Percentiles rank a stretch among this genome's conserved stretches.
phyloP scores from a whole-genome alignment of 805 yeast species.

The Candida bentonensis region DNA sequence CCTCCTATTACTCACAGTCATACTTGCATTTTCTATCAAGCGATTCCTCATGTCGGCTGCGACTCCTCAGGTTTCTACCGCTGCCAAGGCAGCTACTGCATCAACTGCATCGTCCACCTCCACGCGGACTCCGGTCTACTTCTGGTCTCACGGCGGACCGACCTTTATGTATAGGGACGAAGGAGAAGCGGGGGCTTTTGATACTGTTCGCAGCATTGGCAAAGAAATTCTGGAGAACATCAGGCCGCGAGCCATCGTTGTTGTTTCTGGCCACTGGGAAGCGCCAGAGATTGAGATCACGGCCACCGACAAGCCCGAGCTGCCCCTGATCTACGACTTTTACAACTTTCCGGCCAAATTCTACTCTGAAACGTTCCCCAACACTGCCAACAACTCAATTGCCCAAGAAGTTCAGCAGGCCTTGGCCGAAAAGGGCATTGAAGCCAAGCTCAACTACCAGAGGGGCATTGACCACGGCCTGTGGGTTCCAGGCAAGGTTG shows the following conservation, averaged over 20 bases:
- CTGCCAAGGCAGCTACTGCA: background rate
- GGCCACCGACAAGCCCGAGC: slow-evolving; percentile 3
- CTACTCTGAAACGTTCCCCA: slow-evolving; percentile 50
- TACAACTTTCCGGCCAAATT: slow-evolving; percentile 54
- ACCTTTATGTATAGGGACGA: slow-evolving; percentile 49
- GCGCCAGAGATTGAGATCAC: slow-evolving; percentile 8
- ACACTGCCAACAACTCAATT: slow-evolving; percentile 29
- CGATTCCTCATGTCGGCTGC: background rate
- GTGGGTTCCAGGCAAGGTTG: slow-evolving; percentile 70
- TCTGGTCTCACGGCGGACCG: slow-evolving; percentile 78
- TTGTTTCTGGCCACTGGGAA: slow-evolving; percentile 74
- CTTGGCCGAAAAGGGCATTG: slow-evolving; percentile 30
- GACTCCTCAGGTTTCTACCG: no score
- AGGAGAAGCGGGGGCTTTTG: slow-evolving; percentile 48
- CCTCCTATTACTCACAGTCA: background rate
- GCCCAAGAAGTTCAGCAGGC: slow-evolving; percentile 32
- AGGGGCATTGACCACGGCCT: slow-evolving; percentile 75
- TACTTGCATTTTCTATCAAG: background rate
- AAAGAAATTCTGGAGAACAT: slow-evolving; percentile 29
- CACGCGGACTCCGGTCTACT: slow-evolving; percentile 39
- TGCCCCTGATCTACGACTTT: slow-evolving; percentile 51
- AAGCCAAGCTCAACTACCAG: slow-evolving; percentile 23
- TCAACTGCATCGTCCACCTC: slow-evolving; percentile 1
- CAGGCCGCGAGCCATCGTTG: slow-evolving; percentile 49
- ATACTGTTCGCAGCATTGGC: slow-evolving; percentile 37